A percentile compares a stretch with the other conserved stretches of the same genome.
These are phyloP conservation scores for Hamigera avellanea DNA, from an alignment of 495 filamentous ascomycete species.

Conservation along the genomic window DNA sequence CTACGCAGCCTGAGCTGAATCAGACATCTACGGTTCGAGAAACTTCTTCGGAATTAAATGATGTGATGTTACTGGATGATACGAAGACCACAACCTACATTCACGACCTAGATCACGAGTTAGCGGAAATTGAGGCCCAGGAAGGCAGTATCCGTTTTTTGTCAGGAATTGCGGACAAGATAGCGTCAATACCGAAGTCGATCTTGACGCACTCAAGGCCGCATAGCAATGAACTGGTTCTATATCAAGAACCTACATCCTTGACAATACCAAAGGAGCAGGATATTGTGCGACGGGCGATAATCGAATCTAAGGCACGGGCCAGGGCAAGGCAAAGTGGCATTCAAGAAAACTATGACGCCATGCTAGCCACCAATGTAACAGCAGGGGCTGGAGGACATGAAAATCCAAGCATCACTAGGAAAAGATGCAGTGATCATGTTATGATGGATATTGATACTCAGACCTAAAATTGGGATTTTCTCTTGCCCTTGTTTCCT, in stretches of 20 bases:
- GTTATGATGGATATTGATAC: neutral
- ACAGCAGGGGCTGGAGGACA: neutral
- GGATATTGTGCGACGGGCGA: slow-evolving; percentile 69
- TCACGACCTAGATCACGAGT: slow-evolving; percentile 77
- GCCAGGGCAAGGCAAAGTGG: slow-evolving; percentile 8
- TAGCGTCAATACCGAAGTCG: slow-evolving; percentile 59
- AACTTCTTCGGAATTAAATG: slow-evolving; percentile 18
- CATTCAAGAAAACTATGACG: neutral
- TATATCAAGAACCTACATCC: slow-evolving; percentile 65
- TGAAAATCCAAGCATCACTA: neutral
- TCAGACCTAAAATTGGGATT: too few species aligned
- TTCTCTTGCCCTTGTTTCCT: too few species aligned
- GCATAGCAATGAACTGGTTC: slow-evolving; percentile 52
- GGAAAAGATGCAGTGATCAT: neutral
- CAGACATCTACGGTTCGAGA: slow-evolving; percentile 35
- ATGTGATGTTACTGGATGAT: slow-evolving; percentile 80
- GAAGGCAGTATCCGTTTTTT: slow-evolving; percentile 57
- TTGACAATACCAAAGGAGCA: slow-evolving; percentile 54
- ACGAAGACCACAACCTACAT: slow-evolving; percentile 82
- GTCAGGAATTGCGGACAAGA: slow-evolving; percentile 70
- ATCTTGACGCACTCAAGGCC: slow-evolving; percentile 40
- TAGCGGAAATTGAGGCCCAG: slow-evolving; percentile 49
- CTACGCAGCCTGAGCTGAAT: slow-evolving; percentile 6
- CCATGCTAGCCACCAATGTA: neutral
- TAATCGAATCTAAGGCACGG: slow-evolving; percentile 61